Percentiles rank a stretch among this genome's conserved stretches.
Evolutionary conservation across 164 flowering plant species (phyloP).

Genomic region (Annona squamosa): DNA sequence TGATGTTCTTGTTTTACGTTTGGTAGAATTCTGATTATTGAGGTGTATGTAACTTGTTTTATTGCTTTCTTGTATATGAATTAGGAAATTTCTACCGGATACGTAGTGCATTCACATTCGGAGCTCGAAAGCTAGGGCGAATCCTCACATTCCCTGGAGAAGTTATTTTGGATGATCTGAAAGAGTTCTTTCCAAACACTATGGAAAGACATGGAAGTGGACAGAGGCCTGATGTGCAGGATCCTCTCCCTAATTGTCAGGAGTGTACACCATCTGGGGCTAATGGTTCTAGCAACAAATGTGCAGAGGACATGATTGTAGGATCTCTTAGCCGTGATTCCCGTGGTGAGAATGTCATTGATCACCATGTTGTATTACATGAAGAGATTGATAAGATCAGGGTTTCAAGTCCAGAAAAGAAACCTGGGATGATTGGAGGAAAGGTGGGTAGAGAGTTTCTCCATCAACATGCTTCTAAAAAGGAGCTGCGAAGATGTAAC

Average conservation of each 20-base stretch:
- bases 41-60: not conserved
- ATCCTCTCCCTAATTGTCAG: constrained; percentile 11
- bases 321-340: constrained; percentile 2
- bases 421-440: not conserved
- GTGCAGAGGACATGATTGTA: not conserved
- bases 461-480: not conserved
- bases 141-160: constrained; percentile 40
- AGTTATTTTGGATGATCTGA: constrained; percentile 35
- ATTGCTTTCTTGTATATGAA: not conserved
- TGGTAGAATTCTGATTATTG: not conserved
- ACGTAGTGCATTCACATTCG: constrained; percentile 65
- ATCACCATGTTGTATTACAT: constrained; percentile 8
- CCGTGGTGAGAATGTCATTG: constrained; percentile 1
- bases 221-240: constrained; percentile 23
- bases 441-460: not conserved
- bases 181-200: constrained; percentile 43
- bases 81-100: constrained; percentile 69
- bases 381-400: constrained; percentile 9
- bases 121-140: constrained; percentile 63
- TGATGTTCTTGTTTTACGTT: not conserved
- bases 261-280: constrained; percentile 6
- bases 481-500: not conserved
- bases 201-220: constrained; percentile 36
- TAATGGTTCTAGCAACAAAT: constrained; percentile 16
- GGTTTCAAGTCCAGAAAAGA: constrained; percentile 6